A percentile compares a stretch with the other conserved stretches of the same genome.
phyloP scores from a whole-genome alignment of 1,139 yeast genomes.

The Yamadazyma kanchanaburiensis region DNA sequence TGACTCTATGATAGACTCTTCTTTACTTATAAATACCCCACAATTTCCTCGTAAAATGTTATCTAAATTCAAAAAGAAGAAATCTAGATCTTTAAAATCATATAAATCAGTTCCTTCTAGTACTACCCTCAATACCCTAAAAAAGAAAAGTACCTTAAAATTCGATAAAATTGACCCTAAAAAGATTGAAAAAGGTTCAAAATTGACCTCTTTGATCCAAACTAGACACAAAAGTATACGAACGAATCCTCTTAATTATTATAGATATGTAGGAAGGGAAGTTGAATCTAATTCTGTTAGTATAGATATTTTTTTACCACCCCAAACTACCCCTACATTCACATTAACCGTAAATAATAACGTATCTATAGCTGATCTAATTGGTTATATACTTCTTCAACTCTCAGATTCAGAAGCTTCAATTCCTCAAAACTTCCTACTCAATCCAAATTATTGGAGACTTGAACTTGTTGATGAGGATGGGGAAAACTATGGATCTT shows the following conservation, averaged over 20 bases:
- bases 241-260: constrained; percentile 52
- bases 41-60: constrained; percentile 17
- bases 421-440: constrained; percentile 12
- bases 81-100: constrained; percentile 8
- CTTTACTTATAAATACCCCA: constrained; percentile 20
- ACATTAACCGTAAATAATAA: constrained; percentile 39
- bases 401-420: constrained; percentile 14
- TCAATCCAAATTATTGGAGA: constrained; percentile 63
- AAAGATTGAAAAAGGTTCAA: constrained; percentile 16
- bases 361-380: constrained; percentile 56
- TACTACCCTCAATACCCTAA: constrained; percentile 6
- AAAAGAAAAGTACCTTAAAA: constrained; percentile 12
- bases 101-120: constrained; percentile 5
- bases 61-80: constrained; percentile 10
- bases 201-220: constrained; percentile 40
- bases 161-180: constrained; percentile 24
- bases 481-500: constrained; percentile 74
- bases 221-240: constrained; percentile 32
- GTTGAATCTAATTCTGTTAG: constrained; percentile 23
- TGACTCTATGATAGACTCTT: constrained; percentile 33
- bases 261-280: constrained; percentile 39
- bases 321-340: constrained; percentile 28
- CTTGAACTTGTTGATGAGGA: constrained; percentile 75
- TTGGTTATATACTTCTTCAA: constrained; percentile 54
- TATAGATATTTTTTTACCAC: constrained; percentile 38